Percentiles rank a stretch among this genome's conserved stretches.
phyloP scores from a whole-genome alignment of 768 basidiomycete species.

The Trametes punicea region DNA sequence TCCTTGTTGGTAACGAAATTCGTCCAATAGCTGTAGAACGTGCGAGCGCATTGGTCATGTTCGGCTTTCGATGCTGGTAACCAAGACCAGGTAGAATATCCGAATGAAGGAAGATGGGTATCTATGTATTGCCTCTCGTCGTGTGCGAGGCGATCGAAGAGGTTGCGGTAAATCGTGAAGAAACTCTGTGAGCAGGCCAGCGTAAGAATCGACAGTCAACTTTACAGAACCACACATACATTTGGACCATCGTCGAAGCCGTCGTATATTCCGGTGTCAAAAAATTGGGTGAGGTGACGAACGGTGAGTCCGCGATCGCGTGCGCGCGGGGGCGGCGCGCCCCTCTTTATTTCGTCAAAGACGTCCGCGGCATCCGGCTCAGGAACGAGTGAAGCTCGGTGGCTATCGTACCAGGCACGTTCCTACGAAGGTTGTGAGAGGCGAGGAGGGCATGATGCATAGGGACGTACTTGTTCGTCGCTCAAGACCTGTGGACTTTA shows the following conservation, averaged over 20 bases:
- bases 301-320: slow-evolving; percentile 75
- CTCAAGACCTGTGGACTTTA: slow-evolving; percentile 64
- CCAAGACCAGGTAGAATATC: slow-evolving; percentile 76
- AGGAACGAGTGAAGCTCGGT: slow-evolving; percentile 74
- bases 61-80: slow-evolving; percentile 43
- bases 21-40: slow-evolving; percentile 84
- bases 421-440: slow-evolving; percentile 53
- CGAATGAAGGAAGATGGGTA: slow-evolving; percentile 78
- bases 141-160: slow-evolving; percentile 77
- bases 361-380: slow-evolving; percentile 83
- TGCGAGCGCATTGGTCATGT: slow-evolving; percentile 49
- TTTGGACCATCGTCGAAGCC: slow-evolving; percentile 61
- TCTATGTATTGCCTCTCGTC: slow-evolving; percentile 64
- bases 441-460: neutral
- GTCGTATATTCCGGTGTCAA: slow-evolving; percentile 68
- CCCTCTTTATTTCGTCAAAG: slow-evolving; percentile 80
- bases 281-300: slow-evolving; percentile 80
- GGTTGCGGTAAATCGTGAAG: slow-evolving; percentile 82
- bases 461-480: slow-evolving; percentile 77
- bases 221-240: slow-evolving; percentile 35
- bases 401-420: slow-evolving; percentile 97
- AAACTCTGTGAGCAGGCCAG: slow-evolving; percentile 58
- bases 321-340: slow-evolving; percentile 50
- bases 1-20: slow-evolving; percentile 87
- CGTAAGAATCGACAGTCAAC: neutral